Evolutionary conservation across 1,284 basidiomycete genomes (phyloP).

Genomic region (Fomitopsis betulina): DNA sequence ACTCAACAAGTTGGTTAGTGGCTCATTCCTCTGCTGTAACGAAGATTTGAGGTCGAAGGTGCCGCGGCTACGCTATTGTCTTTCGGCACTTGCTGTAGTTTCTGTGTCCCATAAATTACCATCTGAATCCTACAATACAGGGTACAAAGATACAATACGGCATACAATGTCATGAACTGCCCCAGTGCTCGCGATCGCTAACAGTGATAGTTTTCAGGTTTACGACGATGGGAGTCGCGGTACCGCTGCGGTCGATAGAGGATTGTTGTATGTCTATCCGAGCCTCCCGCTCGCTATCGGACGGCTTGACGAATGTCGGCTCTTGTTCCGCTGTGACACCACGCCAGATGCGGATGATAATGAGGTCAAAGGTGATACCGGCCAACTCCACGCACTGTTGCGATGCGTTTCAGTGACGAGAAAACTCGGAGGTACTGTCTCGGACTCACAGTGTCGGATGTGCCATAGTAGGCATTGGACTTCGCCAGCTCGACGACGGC

Average conservation of each 20-base stretch:
- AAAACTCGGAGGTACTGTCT: background rate
- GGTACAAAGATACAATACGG: too few relatives aligned
- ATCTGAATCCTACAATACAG: too few relatives aligned
- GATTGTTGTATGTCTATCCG: background rate
- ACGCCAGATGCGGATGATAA: background rate
- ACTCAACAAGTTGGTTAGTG: too few relatives aligned
- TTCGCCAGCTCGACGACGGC: constrained; percentile 30
- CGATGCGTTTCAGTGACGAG: background rate
- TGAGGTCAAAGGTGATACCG: background rate
- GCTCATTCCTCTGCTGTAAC: too few relatives aligned
- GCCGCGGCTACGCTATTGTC: too few relatives aligned
- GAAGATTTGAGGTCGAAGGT: too few relatives aligned
- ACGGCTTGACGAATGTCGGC: background rate
- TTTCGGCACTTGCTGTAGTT: too few relatives aligned
- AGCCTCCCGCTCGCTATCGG: background rate
- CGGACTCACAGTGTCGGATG: background rate
- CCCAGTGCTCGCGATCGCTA: background rate
- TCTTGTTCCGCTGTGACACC: background rate
- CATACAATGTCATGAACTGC: too few relatives aligned
- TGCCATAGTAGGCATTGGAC: constrained; percentile 29
- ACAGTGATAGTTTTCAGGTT: background rate
- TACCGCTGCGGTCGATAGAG: background rate
- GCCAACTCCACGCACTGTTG: background rate
- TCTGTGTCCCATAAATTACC: too few relatives aligned
- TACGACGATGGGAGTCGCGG: background rate